Evolutionary conservation across 2,329 filamentous ascomycete genomes (phyloP).

Genomic region (Triangularia setosa): DNA sequence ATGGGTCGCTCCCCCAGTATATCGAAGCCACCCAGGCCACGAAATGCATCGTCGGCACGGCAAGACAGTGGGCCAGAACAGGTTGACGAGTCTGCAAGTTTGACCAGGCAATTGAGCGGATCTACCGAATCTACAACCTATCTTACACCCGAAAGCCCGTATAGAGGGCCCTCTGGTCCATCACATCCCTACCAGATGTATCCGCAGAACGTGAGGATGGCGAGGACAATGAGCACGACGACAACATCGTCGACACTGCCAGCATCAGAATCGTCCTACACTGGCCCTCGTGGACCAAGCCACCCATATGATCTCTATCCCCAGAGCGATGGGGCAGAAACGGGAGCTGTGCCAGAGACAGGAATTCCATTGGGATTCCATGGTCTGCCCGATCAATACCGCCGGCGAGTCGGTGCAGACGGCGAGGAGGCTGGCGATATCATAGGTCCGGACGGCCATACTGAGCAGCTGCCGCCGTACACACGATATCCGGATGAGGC

Average conservation of each 20-base stretch:
- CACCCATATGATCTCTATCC: constrained; percentile 86
- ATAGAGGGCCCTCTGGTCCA: constrained; percentile 66
- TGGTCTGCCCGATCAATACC: constrained; percentile 62
- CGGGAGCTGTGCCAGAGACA: constrained; percentile 34
- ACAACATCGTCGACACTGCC: constrained; percentile 46
- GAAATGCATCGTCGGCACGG: constrained; percentile 49
- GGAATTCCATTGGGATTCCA: constrained; percentile 71
- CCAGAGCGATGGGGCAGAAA: constrained; percentile 67
- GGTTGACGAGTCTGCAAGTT: constrained; percentile 21
- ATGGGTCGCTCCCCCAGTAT: constrained; percentile 50
- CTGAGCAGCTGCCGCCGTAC: constrained; percentile 88
- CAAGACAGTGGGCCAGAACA: constrained; percentile 46
- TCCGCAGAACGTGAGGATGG: constrained; percentile 68
- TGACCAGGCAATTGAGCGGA: constrained; percentile 30
- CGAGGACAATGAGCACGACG: constrained; percentile 66
- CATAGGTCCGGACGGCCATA: constrained; percentile 82
- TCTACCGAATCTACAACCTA: constrained; percentile 36
- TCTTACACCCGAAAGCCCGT: constrained; percentile 56
- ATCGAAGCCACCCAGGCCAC: constrained; percentile 47
- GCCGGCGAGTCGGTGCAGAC: constrained; percentile 68
- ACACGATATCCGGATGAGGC: constrained; percentile 79
- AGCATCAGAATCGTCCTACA: constrained; percentile 45
- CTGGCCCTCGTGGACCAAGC: constrained; percentile 62
- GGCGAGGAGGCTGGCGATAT: constrained; percentile 85
- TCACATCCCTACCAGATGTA: constrained; percentile 86